Base-by-base conservation (phyloP, 768 basidiomycete genomes). In the Panaeolus cyanescens region DNA sequence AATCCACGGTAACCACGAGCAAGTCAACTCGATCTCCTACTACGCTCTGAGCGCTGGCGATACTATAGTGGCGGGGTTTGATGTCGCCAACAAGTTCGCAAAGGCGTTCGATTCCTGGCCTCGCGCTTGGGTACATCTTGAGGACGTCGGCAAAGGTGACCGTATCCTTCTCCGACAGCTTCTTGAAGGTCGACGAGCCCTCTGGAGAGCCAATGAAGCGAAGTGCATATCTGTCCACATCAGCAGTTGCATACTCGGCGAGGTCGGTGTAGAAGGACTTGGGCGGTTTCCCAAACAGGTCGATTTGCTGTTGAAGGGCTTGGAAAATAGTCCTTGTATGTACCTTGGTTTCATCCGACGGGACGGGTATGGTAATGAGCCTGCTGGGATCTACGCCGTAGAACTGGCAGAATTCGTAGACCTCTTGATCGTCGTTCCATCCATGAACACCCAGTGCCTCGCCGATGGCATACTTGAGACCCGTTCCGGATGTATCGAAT, bases 371-470 rank as follows among this genome's bases (percentile, higher is more conserved):
- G 28, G 90, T 93, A 68, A 99, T 79, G 59, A 99, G 80, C 30
- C 84, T 85, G 61, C 87, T 77, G 0, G 91, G 89, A 67, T 95
- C 87, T 45, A 93, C 85, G 45, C 93, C 94, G 75, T 96, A 99
- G 94, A 93, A 96, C 13, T 74, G 65, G 72, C 95, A 95, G 76
- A 99, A 99, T 59, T 94, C 89, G 19, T 85, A 73, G 2, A 97
- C 94, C 64, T 99, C 96, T 56, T 83, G 75, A 39, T 85, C 85
- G 70, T 99, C 95, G 74, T 99, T 99, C 95, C 96, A 98, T 6
- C 97, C 97, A 72, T 99, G 95, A 40, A 99, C 82, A 42, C 96
- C 97, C 37, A 99, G 87, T 12, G 97, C 97, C 76, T 99, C 97
- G 59, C 97, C 97, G 59, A 99, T 94, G 33, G 86, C 88, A 74